These are phyloP conservation scores for Panus rudis DNA, from an alignment of 768 basidiomycete genomes.

Conservation along the genomic window DNA sequence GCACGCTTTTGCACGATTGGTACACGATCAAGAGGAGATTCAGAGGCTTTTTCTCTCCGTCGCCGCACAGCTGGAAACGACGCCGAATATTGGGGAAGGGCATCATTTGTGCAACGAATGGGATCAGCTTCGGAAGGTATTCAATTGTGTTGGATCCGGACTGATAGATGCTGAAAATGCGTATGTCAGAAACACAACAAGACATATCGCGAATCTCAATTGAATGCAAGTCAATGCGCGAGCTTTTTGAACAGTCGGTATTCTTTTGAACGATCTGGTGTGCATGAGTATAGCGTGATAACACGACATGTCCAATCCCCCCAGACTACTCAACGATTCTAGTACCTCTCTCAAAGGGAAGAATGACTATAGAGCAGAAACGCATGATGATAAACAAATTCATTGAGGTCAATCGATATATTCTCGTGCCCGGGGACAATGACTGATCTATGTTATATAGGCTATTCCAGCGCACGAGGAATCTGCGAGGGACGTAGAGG, in stretches of 20 bases:
- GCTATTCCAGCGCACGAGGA: slow-evolving; percentile 21
- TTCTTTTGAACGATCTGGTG: too few species aligned
- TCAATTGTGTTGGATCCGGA: background rate
- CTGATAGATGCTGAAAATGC: background rate
- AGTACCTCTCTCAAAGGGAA: slow-evolving; percentile 17
- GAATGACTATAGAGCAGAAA: slow-evolving; percentile 17
- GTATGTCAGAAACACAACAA: slow-evolving; percentile 16
- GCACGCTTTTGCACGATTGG: slow-evolving; percentile 17
- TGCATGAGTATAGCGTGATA: background rate
- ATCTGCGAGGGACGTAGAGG: slow-evolving; percentile 13
- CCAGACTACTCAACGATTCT: slow-evolving; percentile 20
- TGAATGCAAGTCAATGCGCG: slow-evolving; percentile 21
- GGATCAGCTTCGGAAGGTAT: slow-evolving; percentile 19
- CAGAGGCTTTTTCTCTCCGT: slow-evolving; percentile 21
- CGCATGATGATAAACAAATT: slow-evolving; percentile 22
- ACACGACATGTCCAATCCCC: background rate
- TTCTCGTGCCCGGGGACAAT: background rate
- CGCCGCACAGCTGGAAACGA: slow-evolving; percentile 18
- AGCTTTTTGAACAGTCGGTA: slow-evolving; percentile 21
- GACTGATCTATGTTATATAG: slow-evolving; percentile 6
- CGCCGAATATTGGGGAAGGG: slow-evolving; percentile 18
- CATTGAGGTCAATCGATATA: slow-evolving; percentile 14
- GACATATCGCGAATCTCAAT: slow-evolving; percentile 21
- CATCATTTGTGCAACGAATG: slow-evolving; percentile 18
- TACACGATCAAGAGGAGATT: slow-evolving; percentile 21